A percentile compares a stretch with the other conserved stretches of the same genome.
These are phyloP conservation scores for Epichloe hybrida DNA, from an alignment of 2,329 filamentous ascomycete genomes.

Conservation along the genomic window DNA sequence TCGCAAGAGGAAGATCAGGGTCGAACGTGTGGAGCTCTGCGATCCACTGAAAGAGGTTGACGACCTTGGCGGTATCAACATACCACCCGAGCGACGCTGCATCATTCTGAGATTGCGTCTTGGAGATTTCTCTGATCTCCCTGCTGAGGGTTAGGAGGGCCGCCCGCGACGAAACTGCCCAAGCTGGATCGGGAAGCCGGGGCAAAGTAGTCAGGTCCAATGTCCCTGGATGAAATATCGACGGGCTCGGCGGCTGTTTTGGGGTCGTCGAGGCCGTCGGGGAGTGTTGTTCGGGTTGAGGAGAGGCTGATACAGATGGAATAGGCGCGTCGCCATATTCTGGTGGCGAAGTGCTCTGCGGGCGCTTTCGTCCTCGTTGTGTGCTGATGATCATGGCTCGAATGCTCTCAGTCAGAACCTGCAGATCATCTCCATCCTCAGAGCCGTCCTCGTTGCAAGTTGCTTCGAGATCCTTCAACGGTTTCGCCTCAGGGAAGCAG, in stretches of 20 bases:
- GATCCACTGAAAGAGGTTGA: conserved; percentile 82
- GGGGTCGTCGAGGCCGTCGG: no score
- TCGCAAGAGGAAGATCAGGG: conserved; percentile 48
- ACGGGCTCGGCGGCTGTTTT: neutral
- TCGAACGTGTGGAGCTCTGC: conserved; percentile 81
- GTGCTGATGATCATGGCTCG: neutral
- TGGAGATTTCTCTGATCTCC: conserved; percentile 51
- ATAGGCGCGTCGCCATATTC: neutral
- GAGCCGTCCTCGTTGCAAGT: neutral
- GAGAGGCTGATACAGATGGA: neutral
- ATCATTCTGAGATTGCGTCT: conserved; percentile 48
- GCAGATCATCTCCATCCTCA: conserved; percentile 2
- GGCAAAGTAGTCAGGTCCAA: conserved; percentile 50
- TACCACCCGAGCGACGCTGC: conserved; percentile 69
- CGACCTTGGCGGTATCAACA: conserved; percentile 51
- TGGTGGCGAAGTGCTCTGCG: neutral
- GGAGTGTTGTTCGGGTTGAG: no score
- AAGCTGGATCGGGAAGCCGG: conserved; percentile 34
- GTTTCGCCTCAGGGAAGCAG: neutral
- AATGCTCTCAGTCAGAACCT: neutral
- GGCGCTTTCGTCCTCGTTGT: neutral
- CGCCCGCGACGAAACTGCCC: conserved; percentile 15
- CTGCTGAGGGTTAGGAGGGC: conserved; percentile 14
- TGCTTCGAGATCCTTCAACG: neutral
- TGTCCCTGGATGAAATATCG: conserved; percentile 48